A percentile compares a stretch with the other conserved stretches of the same genome.
Evolutionary conservation across 2,329 filamentous ascomycete species (phyloP).

Genomic region (Sporothrix euskadiensis): DNA sequence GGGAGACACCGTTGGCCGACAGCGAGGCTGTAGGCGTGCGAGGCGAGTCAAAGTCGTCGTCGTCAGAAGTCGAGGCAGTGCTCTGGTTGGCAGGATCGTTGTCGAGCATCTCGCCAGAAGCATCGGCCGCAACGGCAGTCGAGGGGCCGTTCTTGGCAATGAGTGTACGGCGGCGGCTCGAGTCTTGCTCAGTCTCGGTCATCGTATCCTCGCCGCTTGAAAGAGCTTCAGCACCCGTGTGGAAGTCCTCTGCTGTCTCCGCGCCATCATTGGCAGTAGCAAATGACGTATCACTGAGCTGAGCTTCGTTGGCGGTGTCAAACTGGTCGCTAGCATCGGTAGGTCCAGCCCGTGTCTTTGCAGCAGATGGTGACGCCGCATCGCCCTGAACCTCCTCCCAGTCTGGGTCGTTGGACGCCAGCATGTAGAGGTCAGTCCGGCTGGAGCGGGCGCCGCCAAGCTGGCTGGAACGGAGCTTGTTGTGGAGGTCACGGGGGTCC

Average conservation of each 20-base stretch:
- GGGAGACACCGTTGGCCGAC: constrained; percentile 47
- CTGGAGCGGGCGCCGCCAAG: constrained; percentile 74
- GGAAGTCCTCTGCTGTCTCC: constrained; percentile 92
- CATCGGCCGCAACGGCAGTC: neutral
- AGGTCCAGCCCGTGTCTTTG: constrained; percentile 37
- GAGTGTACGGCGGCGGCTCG: constrained; percentile 23
- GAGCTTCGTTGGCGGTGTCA: constrained; percentile 76
- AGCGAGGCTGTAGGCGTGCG: constrained; percentile 65
- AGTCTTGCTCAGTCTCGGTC: constrained; percentile 73
- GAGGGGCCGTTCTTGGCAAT: neutral
- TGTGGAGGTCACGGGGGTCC: constrained; percentile 73
- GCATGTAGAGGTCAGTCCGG: constrained; percentile 71
- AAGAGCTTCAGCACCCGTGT: constrained; percentile 82
- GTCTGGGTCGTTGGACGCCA: constrained; percentile 68
- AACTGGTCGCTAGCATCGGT: constrained; percentile 66
- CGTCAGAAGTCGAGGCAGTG: constrained; percentile 83
- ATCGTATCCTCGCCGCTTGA: constrained; percentile 66
- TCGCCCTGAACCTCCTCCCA: constrained; percentile 78
- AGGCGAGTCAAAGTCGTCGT: constrained; percentile 65
- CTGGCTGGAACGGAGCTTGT: constrained; percentile 63
- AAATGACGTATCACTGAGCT: constrained; percentile 59
- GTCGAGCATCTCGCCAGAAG: constrained; percentile 9
- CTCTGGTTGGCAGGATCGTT: constrained; percentile 58
- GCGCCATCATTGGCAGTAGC: constrained; percentile 73
- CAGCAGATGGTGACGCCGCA: constrained; percentile 54